These are phyloP conservation scores for Kodamaea ohmeri DNA, from an alignment of 1,139 yeast genomes.

Conservation along the genomic window DNA sequence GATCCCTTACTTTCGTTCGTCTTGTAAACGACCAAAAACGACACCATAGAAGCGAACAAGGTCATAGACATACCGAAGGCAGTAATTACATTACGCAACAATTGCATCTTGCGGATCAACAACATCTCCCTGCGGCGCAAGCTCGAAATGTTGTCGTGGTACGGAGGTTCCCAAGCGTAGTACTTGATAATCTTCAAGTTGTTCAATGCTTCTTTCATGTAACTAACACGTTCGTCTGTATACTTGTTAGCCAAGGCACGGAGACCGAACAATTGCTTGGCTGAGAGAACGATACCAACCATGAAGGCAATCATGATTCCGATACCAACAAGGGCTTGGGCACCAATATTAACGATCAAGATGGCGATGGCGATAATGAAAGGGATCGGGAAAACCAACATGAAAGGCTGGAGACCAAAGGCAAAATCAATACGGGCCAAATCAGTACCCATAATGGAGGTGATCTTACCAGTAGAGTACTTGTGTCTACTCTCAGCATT, in stretches of 20 bases:
- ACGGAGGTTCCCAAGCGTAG: slow-evolving; percentile 68
- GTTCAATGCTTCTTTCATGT: slow-evolving; percentile 62
- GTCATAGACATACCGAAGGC: slow-evolving; percentile 63
- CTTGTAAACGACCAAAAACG: slow-evolving; percentile 69
- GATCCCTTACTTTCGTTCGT: slow-evolving; percentile 39
- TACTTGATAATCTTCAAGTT: slow-evolving; percentile 68
- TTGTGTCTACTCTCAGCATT: slow-evolving; percentile 28
- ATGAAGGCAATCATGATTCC: slow-evolving; percentile 35
- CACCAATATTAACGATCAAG: slow-evolving; percentile 69
- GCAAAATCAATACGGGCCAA: slow-evolving; percentile 79
- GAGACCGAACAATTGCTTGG: slow-evolving; percentile 38
- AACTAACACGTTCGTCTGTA: slow-evolving; percentile 59
- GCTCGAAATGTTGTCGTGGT: slow-evolving; percentile 41
- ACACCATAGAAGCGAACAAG: slow-evolving; percentile 62
- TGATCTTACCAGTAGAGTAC: slow-evolving; percentile 32
- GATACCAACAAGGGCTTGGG: slow-evolving; percentile 64
- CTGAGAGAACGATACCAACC: slow-evolving; percentile 38
- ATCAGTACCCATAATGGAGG: slow-evolving; percentile 70
- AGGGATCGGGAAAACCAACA: slow-evolving; percentile 60
- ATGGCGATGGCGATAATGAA: slow-evolving; percentile 59
- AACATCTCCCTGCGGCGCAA: slow-evolving; percentile 51
- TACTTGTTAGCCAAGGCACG: slow-evolving; percentile 45
- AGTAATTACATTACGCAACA: slow-evolving; percentile 55
- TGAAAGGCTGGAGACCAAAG: slow-evolving; percentile 63
- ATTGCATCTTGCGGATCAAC: slow-evolving; percentile 48